phyloP scores from a whole-genome alignment of 2,329 filamentous ascomycete genomes.

The Xylogone sp. region DNA sequence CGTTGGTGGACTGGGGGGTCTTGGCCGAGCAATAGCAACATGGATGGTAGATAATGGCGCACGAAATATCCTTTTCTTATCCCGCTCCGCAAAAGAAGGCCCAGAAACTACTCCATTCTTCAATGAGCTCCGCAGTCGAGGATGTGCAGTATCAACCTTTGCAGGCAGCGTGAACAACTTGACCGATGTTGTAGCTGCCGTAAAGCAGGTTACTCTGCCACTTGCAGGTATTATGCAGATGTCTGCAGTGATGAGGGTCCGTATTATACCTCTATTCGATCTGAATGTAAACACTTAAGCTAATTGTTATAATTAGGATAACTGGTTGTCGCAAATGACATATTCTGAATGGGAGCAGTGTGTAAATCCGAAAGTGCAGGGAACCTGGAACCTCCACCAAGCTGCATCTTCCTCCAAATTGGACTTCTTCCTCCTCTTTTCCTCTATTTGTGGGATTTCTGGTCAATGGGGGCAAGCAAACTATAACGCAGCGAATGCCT shows the following conservation, averaged over 20 bases:
- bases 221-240: slow-evolving; percentile 18
- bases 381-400: slow-evolving; percentile 3
- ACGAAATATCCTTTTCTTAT: slow-evolving; percentile 31
- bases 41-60: slow-evolving; percentile 34
- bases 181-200: slow-evolving; percentile 4
- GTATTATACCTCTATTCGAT: neutral
- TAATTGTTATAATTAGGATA: too few species aligned
- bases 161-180: slow-evolving; percentile 2
- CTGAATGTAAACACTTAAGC: too few species aligned
- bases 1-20: slow-evolving; percentile 35
- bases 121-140: neutral
- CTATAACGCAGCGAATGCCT: slow-evolving; percentile 25
- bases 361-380: slow-evolving; percentile 1
- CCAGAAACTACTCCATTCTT: slow-evolving; percentile 5
- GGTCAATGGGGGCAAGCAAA: slow-evolving; percentile 25
- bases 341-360: slow-evolving; percentile 4
- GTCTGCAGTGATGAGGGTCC: neutral
- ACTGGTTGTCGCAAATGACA: slow-evolving; percentile 4
- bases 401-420: slow-evolving; percentile 16
- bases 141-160: slow-evolving; percentile 1
- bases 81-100: slow-evolving; percentile 19
- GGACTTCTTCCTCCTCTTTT: slow-evolving; percentile 35
- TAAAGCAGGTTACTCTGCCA: neutral
- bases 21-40: slow-evolving; percentile 30
- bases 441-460: slow-evolving; percentile 28